Base-by-base conservation (phyloP, 169 alveolate species). In the Plasmodium gonderi region DNA sequence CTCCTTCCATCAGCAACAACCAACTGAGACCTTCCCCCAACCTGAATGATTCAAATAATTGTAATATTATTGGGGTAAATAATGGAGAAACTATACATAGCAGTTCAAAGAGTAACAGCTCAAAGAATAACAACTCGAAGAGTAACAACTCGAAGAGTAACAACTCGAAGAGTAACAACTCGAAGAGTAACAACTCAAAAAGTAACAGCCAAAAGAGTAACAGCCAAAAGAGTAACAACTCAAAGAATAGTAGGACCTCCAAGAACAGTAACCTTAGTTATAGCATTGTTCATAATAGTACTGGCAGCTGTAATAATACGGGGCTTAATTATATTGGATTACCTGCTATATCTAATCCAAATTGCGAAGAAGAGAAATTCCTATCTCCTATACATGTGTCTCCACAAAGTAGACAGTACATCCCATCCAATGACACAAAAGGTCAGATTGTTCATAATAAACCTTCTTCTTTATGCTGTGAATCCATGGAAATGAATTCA, bases 351-450 rank as follows among this genome's bases (percentile, higher is more conserved):
- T 4, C 68, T 4, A 23, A 20, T 38, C 65, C 64, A 75, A 51
- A 60, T 78, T 23, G 67, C 31, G 92, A 85, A 85, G 85, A 76
- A 33, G 87, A 75, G 23, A 87, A 87, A 51, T 49, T 40, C 45
- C 8, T 17, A 11, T 40, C 85, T 6, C 87, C 87, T 11, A 23
- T 42, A 23, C 79, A 74, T 47, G 45, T 40, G 6, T 29, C 89
- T 23, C 45, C 78, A 23, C 85, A 87, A 54, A 74, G 33, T 42
- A 67, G 49, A 29, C 65, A 87, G 23, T 36, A 87, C 68, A 67
- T 87, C 5, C 45, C 93, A 44, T 17, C 68, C 26, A 87, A 29
- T 45, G 67, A 11, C 20, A 38, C 33, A 6, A 74, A 51, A 20
- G 68, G n/a, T 42, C 77, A 76, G 29, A 17, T 87, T n/a, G 45